Evolutionary conservation across 1,284 basidiomycete species (phyloP).

Genomic region (Melanopsichium pennsylvanicum): DNA sequence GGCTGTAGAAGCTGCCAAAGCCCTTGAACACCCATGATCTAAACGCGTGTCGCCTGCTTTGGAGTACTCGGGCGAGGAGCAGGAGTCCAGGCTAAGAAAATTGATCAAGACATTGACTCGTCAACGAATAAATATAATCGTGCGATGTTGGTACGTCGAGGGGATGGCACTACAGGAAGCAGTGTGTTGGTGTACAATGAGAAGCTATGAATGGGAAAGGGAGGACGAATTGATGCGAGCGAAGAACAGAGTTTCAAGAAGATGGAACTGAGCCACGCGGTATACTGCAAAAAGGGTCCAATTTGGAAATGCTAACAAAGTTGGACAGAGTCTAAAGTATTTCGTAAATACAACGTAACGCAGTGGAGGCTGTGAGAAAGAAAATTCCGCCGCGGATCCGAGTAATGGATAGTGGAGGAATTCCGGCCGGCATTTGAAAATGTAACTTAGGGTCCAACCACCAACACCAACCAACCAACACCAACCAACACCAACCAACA

Average conservation of each 20-base stretch:
- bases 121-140: too few relatives aligned
- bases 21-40: conserved; percentile 64
- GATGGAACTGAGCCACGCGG: conserved; percentile 1
- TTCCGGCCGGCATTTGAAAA: too few relatives aligned
- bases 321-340: too few relatives aligned
- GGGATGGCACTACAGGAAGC: not conserved
- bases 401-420: not conserved
- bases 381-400: conserved; percentile 8
- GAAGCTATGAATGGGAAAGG: not conserved
- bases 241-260: conserved; percentile 1
- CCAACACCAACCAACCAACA: too few relatives aligned
- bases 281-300: conserved; percentile 8
- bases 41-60: not conserved
- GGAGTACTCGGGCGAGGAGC: not conserved
- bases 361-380: too few relatives aligned
- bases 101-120: conserved; percentile 1
- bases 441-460: not conserved
- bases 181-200: not conserved
- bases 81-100: not conserved
- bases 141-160: too few relatives aligned
- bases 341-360: too few relatives aligned
- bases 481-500: too few relatives aligned
- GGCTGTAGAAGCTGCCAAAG: conserved; percentile 66
- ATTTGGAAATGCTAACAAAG: too few relatives aligned
- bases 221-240: too few relatives aligned